Evolutionary conservation across 768 basidiomycete species (phyloP).

Genomic region (Calocera viscosa): DNA sequence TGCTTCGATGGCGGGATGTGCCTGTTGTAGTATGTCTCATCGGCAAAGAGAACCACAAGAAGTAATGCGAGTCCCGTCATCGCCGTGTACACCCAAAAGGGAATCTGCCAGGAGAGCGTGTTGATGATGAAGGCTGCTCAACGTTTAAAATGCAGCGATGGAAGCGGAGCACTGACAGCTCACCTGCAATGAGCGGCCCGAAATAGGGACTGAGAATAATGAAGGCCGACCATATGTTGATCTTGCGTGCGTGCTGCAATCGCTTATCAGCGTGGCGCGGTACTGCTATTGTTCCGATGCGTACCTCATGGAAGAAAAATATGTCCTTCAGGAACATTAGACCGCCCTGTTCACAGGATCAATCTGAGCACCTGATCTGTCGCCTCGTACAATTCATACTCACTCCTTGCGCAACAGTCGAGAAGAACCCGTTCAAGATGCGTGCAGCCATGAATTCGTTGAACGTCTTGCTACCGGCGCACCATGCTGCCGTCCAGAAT

Average conservation of each 20-base stretch:
- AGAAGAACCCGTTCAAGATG: background rate
- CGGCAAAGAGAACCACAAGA: conserved; percentile 16
- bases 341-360: background rate
- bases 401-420: background rate
- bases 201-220: background rate
- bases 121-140: conserved; percentile 4
- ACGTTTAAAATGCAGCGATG: too few relatives aligned
- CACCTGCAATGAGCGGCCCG: background rate
- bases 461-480: background rate
- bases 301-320: conserved; percentile 1
- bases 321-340: background rate
- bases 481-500: conserved; percentile 1
- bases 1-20: background rate
- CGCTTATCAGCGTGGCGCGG: background rate
- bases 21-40: background rate
- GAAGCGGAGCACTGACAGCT: too few relatives aligned
- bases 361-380: background rate
- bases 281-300: background rate
- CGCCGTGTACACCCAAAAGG: background rate
- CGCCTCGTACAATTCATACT: background rate
- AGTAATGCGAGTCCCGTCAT: conserved; percentile 2
- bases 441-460: conserved; percentile 1
- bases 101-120: background rate
- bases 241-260: background rate
- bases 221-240: background rate